Conservation (phyloP, 225 moss, liverwort and hornwort genomes). For the Physcomitrium patens region DNA sequence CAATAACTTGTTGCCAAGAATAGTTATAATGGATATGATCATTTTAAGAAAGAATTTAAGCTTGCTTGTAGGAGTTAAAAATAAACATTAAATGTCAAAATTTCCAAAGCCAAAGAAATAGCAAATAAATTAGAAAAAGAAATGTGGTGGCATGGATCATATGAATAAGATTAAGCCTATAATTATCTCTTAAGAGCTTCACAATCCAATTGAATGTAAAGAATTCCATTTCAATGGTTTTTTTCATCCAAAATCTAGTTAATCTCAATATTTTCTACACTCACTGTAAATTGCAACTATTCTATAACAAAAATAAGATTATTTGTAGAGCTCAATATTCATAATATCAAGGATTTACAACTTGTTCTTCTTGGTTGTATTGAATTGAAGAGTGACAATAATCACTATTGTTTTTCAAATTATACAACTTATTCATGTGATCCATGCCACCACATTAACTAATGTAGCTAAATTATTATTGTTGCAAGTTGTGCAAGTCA, state of each 20-base stretch:
- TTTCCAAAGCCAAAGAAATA: conserved; percentile 42
- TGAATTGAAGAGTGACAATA: background rate
- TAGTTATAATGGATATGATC: conserved; percentile 59
- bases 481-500: conserved; percentile 46
- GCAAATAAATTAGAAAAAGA: conserved; percentile 56
- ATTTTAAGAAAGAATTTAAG: conserved; percentile 66
- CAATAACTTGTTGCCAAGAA: conserved; percentile 49
- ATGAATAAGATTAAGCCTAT: conserved; percentile 44
- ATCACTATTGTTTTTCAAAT: background rate
- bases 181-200: conserved; percentile 37
- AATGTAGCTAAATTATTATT: background rate
- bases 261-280: conserved; percentile 19
- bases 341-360: background rate
- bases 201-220: conserved; percentile 43
- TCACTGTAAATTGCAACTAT: conserved; percentile 13
- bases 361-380: background rate
- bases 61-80: conserved; percentile 54
- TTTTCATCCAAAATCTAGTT: conserved; percentile 9
- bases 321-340: background rate
- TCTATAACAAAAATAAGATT: background rate
- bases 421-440: conserved; percentile 13
- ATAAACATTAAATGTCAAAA: conserved; percentile 26
- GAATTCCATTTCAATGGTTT: conserved; percentile 46
- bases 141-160: conserved; percentile 25
- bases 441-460: conserved; percentile 14